These are phyloP conservation scores for Ploettnerulaceae sp. DNA, from an alignment of 2,329 filamentous ascomycete genomes.

Conservation along the genomic window DNA sequence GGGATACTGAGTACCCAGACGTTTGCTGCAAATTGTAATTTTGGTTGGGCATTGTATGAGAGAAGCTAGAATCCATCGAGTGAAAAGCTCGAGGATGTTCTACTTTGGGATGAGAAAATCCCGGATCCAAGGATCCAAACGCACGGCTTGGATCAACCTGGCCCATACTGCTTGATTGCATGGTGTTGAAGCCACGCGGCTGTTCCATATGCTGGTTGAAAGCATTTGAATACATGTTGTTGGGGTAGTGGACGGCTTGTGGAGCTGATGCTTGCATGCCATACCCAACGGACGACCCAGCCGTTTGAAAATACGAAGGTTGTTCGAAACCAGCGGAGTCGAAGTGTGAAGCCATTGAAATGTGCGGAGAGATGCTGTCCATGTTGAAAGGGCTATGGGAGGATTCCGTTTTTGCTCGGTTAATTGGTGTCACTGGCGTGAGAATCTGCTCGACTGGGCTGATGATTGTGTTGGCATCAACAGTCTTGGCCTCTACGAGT, in stretches of 20 bases:
- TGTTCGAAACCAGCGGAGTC: conserved; percentile 21
- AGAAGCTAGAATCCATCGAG: conserved; percentile 20
- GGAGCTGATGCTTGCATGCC: conserved; percentile 20
- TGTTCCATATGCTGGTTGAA: conserved; percentile 22
- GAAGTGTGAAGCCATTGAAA: conserved; percentile 20
- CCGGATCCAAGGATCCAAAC: conserved; percentile 20
- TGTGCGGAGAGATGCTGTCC: conserved; percentile 26
- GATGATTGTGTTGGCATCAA: conserved; percentile 59
- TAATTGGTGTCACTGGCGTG: conserved; percentile 29
- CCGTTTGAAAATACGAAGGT: conserved; percentile 19
- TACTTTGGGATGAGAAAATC: conserved; percentile 21
- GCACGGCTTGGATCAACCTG: conserved; percentile 18
- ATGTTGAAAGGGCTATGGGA: conserved; percentile 28
- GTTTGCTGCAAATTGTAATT: conserved; percentile 20
- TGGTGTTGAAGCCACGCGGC: conserved; percentile 17
- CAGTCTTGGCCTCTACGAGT: conserved; percentile 48
- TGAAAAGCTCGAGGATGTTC: conserved; percentile 21
- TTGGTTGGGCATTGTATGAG: conserved; percentile 19
- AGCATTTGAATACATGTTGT: conserved; percentile 20
- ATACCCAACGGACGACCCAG: conserved; percentile 16
- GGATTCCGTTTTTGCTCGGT: conserved; percentile 26
- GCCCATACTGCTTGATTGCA: conserved; percentile 15
- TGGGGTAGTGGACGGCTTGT: conserved; percentile 18
- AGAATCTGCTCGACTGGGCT: conserved; percentile 53
- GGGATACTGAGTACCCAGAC: conserved; percentile 23